phyloP scores from a whole-genome alignment of 179 eudicot species.

The Nepenthes alata region DNA sequence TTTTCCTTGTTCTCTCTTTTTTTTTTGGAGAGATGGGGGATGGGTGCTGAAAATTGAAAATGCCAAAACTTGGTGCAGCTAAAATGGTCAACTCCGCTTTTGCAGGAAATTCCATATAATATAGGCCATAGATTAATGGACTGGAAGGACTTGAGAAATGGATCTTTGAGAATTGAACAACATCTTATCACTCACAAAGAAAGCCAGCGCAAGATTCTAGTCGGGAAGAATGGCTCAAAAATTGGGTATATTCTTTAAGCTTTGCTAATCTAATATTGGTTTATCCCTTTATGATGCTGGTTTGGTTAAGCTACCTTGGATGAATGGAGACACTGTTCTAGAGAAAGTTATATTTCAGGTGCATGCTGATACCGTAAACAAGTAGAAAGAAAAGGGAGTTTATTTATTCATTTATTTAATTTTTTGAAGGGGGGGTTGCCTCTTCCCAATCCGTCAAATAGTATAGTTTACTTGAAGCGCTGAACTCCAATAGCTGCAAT shows the following conservation, averaged over 20 bases:
- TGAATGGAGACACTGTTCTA: too few species aligned
- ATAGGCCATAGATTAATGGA: slow-evolving; percentile 76
- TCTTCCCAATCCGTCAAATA: too few species aligned
- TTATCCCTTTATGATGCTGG: neutral
- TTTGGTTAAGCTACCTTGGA: neutral
- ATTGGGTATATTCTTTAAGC: slow-evolving; percentile 48
- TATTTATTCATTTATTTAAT: too few species aligned
- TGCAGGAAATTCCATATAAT: slow-evolving; percentile 85
- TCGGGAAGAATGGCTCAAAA: slow-evolving; percentile 89
- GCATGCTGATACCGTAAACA: too few species aligned
- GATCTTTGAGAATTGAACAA: slow-evolving; percentile 85
- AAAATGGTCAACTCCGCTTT: neutral
- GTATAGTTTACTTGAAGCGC: too few species aligned
- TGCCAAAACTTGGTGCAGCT: neutral
- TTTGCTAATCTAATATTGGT: neutral
- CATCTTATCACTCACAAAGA: slow-evolving; percentile 69
- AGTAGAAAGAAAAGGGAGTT: too few species aligned
- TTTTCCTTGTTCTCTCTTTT: neutral
- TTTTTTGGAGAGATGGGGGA: too few species aligned
- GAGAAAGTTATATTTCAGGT: too few species aligned
- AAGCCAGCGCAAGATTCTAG: slow-evolving; percentile 86
- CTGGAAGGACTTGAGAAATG: slow-evolving; percentile 85
- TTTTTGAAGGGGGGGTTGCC: too few species aligned
- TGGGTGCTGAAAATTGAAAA: neutral
- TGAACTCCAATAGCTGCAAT: too few species aligned